phyloP scores from a whole-genome alignment of 306 rosid genomes.

The Cajanus cajan region DNA sequence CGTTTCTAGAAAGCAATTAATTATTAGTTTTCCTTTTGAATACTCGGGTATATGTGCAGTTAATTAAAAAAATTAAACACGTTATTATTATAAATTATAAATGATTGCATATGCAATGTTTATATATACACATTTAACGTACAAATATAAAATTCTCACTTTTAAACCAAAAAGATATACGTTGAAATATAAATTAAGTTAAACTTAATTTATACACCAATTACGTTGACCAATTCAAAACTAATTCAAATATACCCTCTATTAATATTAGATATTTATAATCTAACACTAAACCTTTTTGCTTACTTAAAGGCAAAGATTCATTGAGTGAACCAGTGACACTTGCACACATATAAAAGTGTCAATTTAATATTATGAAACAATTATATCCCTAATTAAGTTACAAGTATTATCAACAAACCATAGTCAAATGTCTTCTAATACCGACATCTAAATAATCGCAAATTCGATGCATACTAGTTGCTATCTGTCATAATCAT shows the following conservation, averaged over 20 bases:
- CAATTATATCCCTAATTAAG: neutral
- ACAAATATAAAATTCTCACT: neutral
- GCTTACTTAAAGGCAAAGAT: neutral
- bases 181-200: neutral
- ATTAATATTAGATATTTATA: neutral
- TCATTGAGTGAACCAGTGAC: neutral
- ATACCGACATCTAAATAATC: neutral
- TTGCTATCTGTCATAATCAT: neutral
- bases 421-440: neutral
- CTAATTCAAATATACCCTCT: neutral
- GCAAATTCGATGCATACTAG: neutral
- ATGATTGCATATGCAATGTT: neutral
- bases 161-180: neutral
- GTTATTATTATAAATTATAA: neutral
- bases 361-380: neutral
- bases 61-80: neutral
- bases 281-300: neutral
- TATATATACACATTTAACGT: neutral
- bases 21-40: too few species aligned
- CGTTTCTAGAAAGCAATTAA: too few species aligned
- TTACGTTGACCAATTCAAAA: neutral
- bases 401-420: neutral
- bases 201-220: neutral
- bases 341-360: neutral
- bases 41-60: too few species aligned